Conservation (phyloP, 331 rosid species). For the Malus hybrid region DNA sequence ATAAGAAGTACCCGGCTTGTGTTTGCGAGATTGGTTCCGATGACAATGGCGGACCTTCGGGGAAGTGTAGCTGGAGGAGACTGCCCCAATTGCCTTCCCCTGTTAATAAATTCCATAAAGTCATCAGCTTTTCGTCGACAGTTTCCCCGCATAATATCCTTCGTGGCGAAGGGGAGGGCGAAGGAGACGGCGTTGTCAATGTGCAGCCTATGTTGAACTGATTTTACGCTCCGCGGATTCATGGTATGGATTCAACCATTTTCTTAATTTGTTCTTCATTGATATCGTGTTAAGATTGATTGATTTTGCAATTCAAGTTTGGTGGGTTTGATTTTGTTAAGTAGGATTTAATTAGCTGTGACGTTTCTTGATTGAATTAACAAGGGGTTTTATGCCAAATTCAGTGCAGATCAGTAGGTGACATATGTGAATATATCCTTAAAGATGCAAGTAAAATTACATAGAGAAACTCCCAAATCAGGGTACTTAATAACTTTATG, state of each 20-base stretch:
- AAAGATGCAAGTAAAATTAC: neutral
- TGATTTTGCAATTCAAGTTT: neutral
- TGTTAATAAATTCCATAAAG: slow-evolving; percentile 66
- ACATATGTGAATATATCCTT: neutral
- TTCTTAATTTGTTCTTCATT: neutral
- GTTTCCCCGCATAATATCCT: slow-evolving; percentile 46
- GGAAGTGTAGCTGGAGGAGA: slow-evolving; percentile 55
- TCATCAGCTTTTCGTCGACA: slow-evolving; percentile 63
- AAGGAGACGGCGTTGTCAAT: slow-evolving; percentile 4
- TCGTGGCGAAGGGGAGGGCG: slow-evolving; percentile 22
- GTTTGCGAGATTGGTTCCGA: slow-evolving; percentile 52
- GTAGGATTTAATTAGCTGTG: neutral
- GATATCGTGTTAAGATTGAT: neutral
- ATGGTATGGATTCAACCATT: slow-evolving; percentile 17
- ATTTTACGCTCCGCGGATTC: neutral
- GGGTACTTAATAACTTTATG: neutral
- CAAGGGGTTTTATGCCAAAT: neutral
- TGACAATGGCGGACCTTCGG: slow-evolving; percentile 5
- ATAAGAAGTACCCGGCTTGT: slow-evolving; percentile 67
- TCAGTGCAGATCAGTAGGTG: neutral
- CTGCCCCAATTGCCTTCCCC: slow-evolving; percentile 66
- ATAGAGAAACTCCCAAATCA: neutral
- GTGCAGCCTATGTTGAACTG: slow-evolving; percentile 9
- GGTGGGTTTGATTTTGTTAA: neutral
- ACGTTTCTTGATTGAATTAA: neutral